Conservation (phyloP, 2,329 filamentous ascomycete species). For the Aurifilum marmelostoma region DNA sequence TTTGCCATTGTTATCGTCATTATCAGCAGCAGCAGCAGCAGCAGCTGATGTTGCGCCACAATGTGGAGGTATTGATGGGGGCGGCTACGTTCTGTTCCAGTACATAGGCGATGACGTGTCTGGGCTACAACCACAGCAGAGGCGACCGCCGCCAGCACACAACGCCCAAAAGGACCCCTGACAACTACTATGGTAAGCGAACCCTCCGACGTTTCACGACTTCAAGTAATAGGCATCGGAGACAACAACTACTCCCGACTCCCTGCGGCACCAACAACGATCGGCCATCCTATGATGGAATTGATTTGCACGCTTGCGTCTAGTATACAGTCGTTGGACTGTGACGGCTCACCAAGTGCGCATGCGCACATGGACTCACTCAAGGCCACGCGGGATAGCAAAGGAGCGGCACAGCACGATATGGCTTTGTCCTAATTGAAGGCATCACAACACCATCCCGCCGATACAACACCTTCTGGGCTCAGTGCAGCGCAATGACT, state of each 20-base stretch:
- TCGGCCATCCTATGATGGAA: slow-evolving; percentile 18
- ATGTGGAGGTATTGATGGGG: not conserved
- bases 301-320: slow-evolving; percentile 1
- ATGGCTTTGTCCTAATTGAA: not conserved
- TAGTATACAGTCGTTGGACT: not conserved
- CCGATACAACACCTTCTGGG: not conserved
- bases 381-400: not conserved
- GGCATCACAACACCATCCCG: not conserved
- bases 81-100: not conserved
- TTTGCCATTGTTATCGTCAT: not conserved
- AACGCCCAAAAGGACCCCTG: slow-evolving; percentile 22
- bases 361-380: not conserved
- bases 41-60: not conserved
- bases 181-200: slow-evolving; percentile 17
- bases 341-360: not conserved
- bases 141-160: not conserved
- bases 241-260: slow-evolving; percentile 9
- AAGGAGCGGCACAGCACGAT: no score
- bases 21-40: not conserved
- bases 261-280: not conserved
- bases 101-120: slow-evolving; percentile 9
- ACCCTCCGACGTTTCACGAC: slow-evolving; percentile 22
- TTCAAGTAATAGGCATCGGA: slow-evolving; percentile 16
- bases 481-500: not conserved
- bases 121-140: not conserved